Evolutionary conservation across 2,329 filamentous ascomycete genomes (phyloP).

Genomic region (Fusarium ambrosium): DNA sequence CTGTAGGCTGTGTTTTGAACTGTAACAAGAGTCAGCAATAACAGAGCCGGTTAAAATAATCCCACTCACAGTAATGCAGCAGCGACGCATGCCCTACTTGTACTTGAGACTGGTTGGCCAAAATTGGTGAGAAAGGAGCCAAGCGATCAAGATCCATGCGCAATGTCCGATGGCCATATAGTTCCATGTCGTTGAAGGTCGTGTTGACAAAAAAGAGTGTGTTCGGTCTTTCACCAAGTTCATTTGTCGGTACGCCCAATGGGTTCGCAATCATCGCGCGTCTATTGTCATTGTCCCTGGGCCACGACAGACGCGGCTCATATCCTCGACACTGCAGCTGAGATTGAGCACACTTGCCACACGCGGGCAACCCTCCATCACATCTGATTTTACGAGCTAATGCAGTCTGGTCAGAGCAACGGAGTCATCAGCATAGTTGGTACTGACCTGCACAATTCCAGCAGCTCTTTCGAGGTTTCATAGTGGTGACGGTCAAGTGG

Average conservation of each 20-base stretch:
- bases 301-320: constrained; percentile 37
- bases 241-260: rapidly evolving
- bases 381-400: constrained; percentile 40
- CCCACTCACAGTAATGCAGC: constrained; percentile 30
- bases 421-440: background rate
- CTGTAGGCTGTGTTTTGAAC: constrained; percentile 26
- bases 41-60: background rate
- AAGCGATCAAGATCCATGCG: background rate
- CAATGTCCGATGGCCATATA: background rate
- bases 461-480: constrained; percentile 32
- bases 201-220: constrained; percentile 34
- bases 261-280: constrained; percentile 15
- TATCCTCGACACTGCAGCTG: constrained; percentile 29
- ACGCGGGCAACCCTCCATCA: constrained; percentile 26
- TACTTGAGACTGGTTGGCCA: background rate
- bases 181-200: constrained; percentile 21
- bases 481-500: background rate
- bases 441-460: constrained; percentile 41
- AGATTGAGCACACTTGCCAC: constrained; percentile 21
- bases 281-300: constrained; percentile 21
- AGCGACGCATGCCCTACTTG: constrained; percentile 16
- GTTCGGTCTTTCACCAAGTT: background rate
- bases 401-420: constrained; percentile 1
- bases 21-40: background rate
- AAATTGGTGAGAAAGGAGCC: background rate